Conservation (phyloP, 1,284 basidiomycete genomes). For the Meripilus lineatus region DNA sequence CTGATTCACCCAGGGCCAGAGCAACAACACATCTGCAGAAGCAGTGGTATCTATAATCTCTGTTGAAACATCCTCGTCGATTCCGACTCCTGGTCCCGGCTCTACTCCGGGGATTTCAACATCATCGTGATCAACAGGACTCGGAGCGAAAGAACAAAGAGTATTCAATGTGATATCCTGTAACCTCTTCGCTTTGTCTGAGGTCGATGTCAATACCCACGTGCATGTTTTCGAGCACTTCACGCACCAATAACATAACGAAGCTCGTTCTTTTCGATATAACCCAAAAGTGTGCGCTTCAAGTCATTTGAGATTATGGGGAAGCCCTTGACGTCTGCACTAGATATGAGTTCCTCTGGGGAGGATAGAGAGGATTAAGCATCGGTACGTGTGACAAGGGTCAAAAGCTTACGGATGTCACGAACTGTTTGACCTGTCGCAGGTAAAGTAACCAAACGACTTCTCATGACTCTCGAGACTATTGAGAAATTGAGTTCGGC, state of each 20-base stretch:
- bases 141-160: constrained; percentile 63
- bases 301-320: constrained; percentile 72
- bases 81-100: constrained; percentile 48
- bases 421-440: constrained; percentile 73
- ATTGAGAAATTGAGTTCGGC: constrained; percentile 8
- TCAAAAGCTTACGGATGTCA: constrained; percentile 63
- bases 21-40: constrained; percentile 58
- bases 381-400: constrained; percentile 3
- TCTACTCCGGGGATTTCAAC: constrained; percentile 29
- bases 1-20: constrained; percentile 92
- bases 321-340: constrained; percentile 84
- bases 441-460: constrained; percentile 68
- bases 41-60: constrained; percentile 57
- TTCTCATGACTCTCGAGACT: constrained; percentile 91
- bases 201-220: not conserved
- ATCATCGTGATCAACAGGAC: constrained; percentile 34
- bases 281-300: constrained; percentile 71
- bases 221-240: not conserved
- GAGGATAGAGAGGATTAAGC: not conserved
- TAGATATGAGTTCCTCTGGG: constrained; percentile 64
- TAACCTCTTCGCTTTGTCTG: constrained; percentile 69
- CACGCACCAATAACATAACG: constrained; percentile 77
- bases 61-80: constrained; percentile 63
- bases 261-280: constrained; percentile 85
- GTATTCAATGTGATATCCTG: constrained; percentile 62